A percentile compares a stretch with the other conserved stretches of the same genome.
Conservation (phyloP, 306 rosid genomes). For the Benincasa hispida region DNA sequence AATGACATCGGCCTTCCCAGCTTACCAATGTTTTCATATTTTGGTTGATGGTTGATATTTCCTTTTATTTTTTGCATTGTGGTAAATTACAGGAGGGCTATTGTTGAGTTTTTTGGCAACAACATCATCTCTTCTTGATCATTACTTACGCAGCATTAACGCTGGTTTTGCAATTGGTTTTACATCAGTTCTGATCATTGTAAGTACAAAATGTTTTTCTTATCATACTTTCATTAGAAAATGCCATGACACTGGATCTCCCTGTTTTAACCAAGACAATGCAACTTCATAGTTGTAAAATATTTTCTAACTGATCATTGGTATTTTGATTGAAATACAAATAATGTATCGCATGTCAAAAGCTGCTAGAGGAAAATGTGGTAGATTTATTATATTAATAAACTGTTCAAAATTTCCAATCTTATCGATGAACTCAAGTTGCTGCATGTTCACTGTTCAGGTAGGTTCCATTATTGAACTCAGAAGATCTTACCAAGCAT, state of each 20-base stretch:
- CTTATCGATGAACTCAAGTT: constrained; percentile 3
- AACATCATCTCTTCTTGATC: constrained; percentile 78
- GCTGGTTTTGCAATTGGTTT: constrained; percentile 94
- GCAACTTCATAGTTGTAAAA: background rate
- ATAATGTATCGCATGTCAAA: background rate
- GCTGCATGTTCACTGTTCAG: constrained; percentile 52
- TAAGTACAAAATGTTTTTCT: constrained; percentile 27
- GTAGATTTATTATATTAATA: background rate
- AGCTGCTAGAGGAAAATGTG: background rate
- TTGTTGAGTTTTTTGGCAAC: constrained; percentile 82
- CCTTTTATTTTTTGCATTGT: constrained; percentile 5
- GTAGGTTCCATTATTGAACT: constrained; percentile 97
- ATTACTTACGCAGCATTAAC: constrained; percentile 66
- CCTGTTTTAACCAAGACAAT: background rate
- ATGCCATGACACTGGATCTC: background rate
- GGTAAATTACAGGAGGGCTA: constrained; percentile 61
- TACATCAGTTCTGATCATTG: constrained; percentile 88
- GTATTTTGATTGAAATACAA: background rate
- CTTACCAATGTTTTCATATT: background rate
- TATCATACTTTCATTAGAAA: background rate
- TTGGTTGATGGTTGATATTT: constrained; percentile 3
- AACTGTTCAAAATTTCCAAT: background rate
- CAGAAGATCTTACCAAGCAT: constrained; percentile 95
- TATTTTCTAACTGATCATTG: background rate
- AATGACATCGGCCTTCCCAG: background rate